Conservation (phyloP, 129 eudicot species). For the Deinandra increscens region DNA sequence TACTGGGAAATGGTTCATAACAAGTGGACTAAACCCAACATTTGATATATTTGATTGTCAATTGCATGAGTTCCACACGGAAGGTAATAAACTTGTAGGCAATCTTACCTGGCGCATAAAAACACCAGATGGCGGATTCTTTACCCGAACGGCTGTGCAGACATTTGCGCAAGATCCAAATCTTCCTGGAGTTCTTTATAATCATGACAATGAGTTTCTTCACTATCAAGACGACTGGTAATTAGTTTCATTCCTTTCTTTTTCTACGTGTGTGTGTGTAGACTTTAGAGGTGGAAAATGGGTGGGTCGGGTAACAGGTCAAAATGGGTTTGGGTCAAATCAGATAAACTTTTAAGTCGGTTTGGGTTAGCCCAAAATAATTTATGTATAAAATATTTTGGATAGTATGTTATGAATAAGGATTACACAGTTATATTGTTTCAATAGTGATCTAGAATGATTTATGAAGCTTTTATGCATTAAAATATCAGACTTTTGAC, state of each 20-base stretch:
- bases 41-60: conserved; percentile 91
- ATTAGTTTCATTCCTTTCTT: neutral
- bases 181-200: conserved; percentile 77
- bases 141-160: conserved; percentile 86
- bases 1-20: conserved; percentile 86
- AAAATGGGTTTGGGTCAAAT: neutral
- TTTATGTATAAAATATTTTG: neutral
- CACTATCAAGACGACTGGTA: conserved; percentile 89
- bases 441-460: neutral
- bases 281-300: neutral
- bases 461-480: neutral
- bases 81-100: conserved; percentile 68
- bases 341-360: neutral
- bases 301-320: neutral
- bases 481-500: neutral
- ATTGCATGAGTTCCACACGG: conserved; percentile 79
- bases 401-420: neutral
- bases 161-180: conserved; percentile 79
- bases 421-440: neutral
- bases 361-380: neutral
- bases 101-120: conserved; percentile 71
- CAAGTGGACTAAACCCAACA: conserved; percentile 86
- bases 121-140: conserved; percentile 85
- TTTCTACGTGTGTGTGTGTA: neutral
- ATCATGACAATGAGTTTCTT: conserved; percentile 94